Conservation (phyloP, 2,329 filamentous ascomycete genomes). For the Cephalotrichum gorgonifer region DNA sequence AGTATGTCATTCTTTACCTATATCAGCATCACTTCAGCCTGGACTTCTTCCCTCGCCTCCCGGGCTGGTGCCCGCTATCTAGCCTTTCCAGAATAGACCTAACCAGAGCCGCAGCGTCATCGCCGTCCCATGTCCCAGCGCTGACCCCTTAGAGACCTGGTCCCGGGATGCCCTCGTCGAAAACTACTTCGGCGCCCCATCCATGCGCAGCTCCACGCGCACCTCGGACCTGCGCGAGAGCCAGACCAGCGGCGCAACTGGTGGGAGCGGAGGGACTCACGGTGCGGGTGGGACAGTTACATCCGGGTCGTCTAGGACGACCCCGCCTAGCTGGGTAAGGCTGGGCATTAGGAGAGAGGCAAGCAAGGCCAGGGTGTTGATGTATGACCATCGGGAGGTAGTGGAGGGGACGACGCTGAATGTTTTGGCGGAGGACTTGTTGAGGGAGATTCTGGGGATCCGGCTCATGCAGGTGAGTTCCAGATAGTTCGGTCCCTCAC, state of each 20-base stretch:
- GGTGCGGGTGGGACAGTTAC: constrained; percentile 13
- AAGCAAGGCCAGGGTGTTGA: constrained; percentile 35
- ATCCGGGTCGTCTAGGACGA: constrained; percentile 11
- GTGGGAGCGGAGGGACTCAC: constrained; percentile 9
- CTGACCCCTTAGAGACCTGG: constrained; percentile 42
- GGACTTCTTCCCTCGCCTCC: neutral
- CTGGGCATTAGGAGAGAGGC: constrained; percentile 39
- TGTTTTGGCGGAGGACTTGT: constrained; percentile 32
- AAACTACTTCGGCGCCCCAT: constrained; percentile 32
- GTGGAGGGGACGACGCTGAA: constrained; percentile 30
- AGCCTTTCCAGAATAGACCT: neutral
- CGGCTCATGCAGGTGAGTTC: constrained; percentile 17
- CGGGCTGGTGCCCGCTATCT: neutral
- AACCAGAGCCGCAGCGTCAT: constrained; percentile 22
- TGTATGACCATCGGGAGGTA: constrained; percentile 38
- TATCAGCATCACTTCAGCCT: no score
- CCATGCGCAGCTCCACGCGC: constrained; percentile 25
- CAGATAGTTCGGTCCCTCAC: neutral
- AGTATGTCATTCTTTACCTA: constrained; percentile 13
- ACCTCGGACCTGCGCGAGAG: constrained; percentile 4
- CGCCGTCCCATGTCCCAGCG: constrained; percentile 42
- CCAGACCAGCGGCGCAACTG: constrained; percentile 14
- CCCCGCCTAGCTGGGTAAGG: constrained; percentile 37
- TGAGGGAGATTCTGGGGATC: constrained; percentile 29
- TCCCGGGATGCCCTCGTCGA: constrained; percentile 36